A percentile compares a stretch with the other conserved stretches of the same genome.
These are phyloP conservation scores for Diplodia intermedia DNA, from an alignment of 2,329 filamentous ascomycete genomes.

Conservation along the genomic window DNA sequence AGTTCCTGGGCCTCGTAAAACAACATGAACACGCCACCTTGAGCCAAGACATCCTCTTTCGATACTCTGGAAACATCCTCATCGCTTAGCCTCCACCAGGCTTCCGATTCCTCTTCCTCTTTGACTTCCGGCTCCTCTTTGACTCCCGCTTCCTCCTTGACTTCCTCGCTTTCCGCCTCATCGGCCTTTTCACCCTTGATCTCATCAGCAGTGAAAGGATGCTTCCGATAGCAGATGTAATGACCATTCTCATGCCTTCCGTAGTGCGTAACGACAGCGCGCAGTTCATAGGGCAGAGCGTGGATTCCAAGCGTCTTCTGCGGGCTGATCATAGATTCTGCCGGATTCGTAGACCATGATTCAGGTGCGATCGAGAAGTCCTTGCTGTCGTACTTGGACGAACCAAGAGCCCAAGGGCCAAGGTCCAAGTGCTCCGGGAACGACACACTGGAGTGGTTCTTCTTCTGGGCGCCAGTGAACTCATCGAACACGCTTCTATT, in stretches of 20 bases:
- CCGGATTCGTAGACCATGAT: conserved; percentile 73
- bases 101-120: conserved; percentile 43
- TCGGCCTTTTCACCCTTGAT: not conserved
- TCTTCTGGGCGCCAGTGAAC: conserved; percentile 76
- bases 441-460: conserved; percentile 79
- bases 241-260: conserved; percentile 94
- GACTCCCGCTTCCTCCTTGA: conserved; percentile 44
- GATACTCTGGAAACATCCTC: conserved; percentile 78
- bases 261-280: conserved; percentile 86
- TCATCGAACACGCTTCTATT: conserved; percentile 94
- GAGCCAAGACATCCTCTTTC: conserved; percentile 74
- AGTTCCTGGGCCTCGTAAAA: conserved; percentile 76
- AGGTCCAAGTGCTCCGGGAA: conserved; percentile 80
- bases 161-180: not conserved
- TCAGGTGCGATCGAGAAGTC: conserved; percentile 57
- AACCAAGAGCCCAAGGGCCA: conserved; percentile 83
- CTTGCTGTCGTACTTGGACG: conserved; percentile 43
- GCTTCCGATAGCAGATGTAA: conserved; percentile 88
- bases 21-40: conserved; percentile 92
- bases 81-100: conserved; percentile 93
- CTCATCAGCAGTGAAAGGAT: conserved; percentile 51
- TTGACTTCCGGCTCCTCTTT: conserved; percentile 1
- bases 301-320: conserved; percentile 13
- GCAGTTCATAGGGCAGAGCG: conserved; percentile 70
- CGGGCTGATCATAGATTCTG: conserved; percentile 74